phyloP scores from a whole-genome alignment of 345 rosid species.

The Psidium friedrichsthalianum region DNA sequence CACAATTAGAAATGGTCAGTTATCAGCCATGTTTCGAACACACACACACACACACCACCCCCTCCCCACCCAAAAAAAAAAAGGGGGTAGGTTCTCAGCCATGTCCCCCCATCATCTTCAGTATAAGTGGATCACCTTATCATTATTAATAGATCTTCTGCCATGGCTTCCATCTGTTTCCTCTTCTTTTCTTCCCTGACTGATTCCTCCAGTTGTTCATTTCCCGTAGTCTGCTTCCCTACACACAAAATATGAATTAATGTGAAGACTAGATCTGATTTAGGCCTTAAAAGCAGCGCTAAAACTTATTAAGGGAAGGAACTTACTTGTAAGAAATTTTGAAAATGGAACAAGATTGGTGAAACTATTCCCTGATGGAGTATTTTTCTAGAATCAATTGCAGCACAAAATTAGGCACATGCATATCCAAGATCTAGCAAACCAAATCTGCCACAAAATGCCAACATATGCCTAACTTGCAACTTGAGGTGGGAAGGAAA shows the following conservation, averaged over 20 bases:
- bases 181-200: slow-evolving; percentile 76
- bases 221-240: slow-evolving; percentile 47
- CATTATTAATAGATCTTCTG: slow-evolving; percentile 69
- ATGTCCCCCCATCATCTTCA: background rate
- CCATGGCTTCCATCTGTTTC: slow-evolving; percentile 79
- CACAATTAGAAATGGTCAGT: slow-evolving; percentile 5
- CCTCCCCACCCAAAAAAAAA: too few relatives aligned
- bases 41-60: too few relatives aligned
- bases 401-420: background rate
- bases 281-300: background rate
- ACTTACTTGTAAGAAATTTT: slow-evolving; percentile 68
- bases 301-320: background rate
- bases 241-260: background rate
- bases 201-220: slow-evolving; percentile 33
- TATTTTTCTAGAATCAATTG: slow-evolving; percentile 28
- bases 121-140: slow-evolving; percentile 35
- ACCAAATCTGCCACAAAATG: background rate
- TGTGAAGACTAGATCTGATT: background rate
- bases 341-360: slow-evolving; percentile 74
- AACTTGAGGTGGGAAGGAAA: background rate
- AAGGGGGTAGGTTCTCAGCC: background rate
- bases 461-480: background rate
- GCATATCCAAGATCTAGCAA: background rate
- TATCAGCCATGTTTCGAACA: background rate
- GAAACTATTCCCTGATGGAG: slow-evolving; percentile 83